A percentile compares a stretch with the other conserved stretches of the same genome.
phyloP scores from a whole-genome alignment of 2,329 filamentous ascomycete genomes.

The Aspergillus hiratsukae region DNA sequence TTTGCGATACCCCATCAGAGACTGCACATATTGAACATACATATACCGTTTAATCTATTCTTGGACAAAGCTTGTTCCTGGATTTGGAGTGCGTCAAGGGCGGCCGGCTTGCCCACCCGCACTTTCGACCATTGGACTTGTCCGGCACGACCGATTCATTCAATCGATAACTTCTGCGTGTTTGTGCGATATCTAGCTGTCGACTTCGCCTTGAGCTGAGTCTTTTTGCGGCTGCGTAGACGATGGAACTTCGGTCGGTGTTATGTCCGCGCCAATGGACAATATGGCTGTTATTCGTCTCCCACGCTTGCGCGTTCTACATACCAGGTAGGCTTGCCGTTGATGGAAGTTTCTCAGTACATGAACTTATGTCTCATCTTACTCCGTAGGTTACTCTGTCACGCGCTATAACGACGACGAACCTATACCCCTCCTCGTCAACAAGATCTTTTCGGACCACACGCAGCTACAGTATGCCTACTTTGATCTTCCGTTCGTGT shows the following conservation, averaged over 20 bases:
- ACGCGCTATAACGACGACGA: slow-evolving; percentile 74
- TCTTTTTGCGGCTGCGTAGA: slow-evolving; percentile 4
- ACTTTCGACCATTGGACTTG: neutral
- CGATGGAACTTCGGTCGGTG: slow-evolving; percentile 13
- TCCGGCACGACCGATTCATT: neutral
- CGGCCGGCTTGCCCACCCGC: neutral
- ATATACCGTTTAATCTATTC: neutral
- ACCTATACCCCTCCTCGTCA: slow-evolving; percentile 77
- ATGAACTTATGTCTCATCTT: neutral
- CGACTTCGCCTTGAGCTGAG: slow-evolving; percentile 6
- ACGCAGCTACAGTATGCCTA: slow-evolving; percentile 91
- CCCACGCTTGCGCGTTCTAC: slow-evolving; percentile 66
- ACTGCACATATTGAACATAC: neutral
- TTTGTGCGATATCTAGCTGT: slow-evolving; percentile 6
- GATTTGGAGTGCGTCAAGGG: neutral
- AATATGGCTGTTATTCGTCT: slow-evolving; percentile 48
- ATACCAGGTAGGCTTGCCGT: slow-evolving; percentile 63
- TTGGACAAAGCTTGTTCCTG: neutral
- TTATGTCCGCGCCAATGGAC: slow-evolving; percentile 17
- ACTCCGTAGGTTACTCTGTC: slow-evolving; percentile 68
- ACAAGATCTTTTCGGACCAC: slow-evolving; percentile 87
- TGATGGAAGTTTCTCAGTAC: neutral
- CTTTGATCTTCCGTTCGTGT: slow-evolving; percentile 82
- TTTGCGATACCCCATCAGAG: neutral
- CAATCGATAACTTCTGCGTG: slow-evolving; percentile 3